Evolutionary conservation across 495 filamentous ascomycete species (phyloP).

Genomic region (Pseudomonodictys pantanalensis): DNA sequence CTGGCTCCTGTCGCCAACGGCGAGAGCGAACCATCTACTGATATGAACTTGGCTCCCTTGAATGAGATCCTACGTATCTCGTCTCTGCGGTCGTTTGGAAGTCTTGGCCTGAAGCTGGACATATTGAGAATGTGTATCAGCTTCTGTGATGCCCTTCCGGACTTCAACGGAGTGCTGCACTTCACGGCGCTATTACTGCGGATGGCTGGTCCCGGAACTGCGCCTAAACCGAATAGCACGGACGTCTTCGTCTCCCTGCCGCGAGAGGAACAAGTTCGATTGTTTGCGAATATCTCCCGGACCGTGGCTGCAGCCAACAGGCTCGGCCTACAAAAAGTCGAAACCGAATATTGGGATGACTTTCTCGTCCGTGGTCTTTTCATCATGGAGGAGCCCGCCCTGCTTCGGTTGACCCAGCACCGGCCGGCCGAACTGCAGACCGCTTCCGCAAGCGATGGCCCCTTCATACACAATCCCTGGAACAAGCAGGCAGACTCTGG

Average conservation of each 20-base stretch:
- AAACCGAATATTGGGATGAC: constrained; percentile 93
- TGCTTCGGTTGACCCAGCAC: constrained; percentile 65
- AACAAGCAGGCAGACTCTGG: constrained; percentile 60
- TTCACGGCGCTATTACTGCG: constrained; percentile 81
- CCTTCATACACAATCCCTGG: constrained; percentile 92
- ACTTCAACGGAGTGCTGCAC: constrained; percentile 80
- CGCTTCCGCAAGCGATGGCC: constrained; percentile 56
- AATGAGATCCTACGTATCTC: constrained; percentile 46
- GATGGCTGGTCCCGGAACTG: constrained; percentile 75
- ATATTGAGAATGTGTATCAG: constrained; percentile 81
- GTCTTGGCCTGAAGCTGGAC: constrained; percentile 71
- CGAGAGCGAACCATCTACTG: not conserved
- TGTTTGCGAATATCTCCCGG: constrained; percentile 77
- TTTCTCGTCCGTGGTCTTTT: constrained; percentile 84
- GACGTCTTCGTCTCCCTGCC: constrained; percentile 62
- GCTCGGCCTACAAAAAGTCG: constrained; percentile 63
- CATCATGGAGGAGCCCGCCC: constrained; percentile 53
- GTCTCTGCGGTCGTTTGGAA: constrained; percentile 58
- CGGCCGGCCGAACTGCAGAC: constrained; percentile 59
- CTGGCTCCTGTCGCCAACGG: not conserved
- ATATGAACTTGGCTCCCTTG: not conserved
- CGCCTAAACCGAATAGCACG: constrained; percentile 60
- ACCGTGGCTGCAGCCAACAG: constrained; percentile 72
- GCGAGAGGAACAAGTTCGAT: constrained; percentile 78
- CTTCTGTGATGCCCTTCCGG: constrained; percentile 88